These are phyloP conservation scores for Luffa aegyptiaca DNA, from an alignment of 306 rosid genomes.

Conservation along the genomic window DNA sequence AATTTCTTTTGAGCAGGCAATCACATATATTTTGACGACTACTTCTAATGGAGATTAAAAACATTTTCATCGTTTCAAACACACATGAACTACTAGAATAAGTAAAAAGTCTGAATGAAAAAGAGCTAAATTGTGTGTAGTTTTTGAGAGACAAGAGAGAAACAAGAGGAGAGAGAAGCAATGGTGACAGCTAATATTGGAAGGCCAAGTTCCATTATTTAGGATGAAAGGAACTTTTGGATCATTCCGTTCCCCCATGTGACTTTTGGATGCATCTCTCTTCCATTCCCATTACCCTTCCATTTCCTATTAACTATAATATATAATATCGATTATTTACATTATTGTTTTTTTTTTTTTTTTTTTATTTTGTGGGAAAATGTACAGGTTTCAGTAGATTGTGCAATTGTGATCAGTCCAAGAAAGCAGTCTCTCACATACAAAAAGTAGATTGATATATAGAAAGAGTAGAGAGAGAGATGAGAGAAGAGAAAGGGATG, in stretches of 20 bases:
- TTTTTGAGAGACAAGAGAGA: too few species aligned
- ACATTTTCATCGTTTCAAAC: too few species aligned
- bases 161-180: not conserved
- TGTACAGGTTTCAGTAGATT: conserved; percentile 91
- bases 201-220: not conserved
- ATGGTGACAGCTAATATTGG: conserved; percentile 6
- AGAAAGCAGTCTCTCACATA: conserved; percentile 87
- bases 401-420: conserved; percentile 95
- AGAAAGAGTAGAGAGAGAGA: too few species aligned
- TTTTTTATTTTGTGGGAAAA: not conserved
- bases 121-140: not conserved
- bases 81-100: too few species aligned
- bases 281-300: not conserved
- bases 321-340: not conserved
- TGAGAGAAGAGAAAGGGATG: too few species aligned
- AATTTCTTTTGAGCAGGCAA: too few species aligned
- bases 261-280: not conserved
- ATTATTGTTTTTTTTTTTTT: not conserved
- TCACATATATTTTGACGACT: too few species aligned
- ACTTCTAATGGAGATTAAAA: too few species aligned
- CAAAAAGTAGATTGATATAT: conserved; percentile 17
- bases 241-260: not conserved
- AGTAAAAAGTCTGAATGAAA: too few species aligned
- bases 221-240: not conserved
- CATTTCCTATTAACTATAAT: not conserved